phyloP scores from a whole-genome alignment of 169 alveolate species.

The Eimeria acervulina region DNA sequence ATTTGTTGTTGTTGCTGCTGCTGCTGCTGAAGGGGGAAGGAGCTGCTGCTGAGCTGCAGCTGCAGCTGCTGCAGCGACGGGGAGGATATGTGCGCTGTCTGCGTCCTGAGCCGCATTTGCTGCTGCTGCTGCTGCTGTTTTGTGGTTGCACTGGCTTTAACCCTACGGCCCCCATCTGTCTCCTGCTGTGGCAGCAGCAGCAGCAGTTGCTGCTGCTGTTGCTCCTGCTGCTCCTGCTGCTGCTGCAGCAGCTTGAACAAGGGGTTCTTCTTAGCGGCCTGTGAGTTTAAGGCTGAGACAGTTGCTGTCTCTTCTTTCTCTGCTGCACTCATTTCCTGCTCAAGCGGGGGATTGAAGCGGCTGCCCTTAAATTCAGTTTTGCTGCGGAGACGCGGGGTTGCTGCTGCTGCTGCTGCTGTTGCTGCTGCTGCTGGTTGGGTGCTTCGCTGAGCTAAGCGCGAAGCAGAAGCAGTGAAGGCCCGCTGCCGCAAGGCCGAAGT shows the following conservation, averaged over 20 bases:
- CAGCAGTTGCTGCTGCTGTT: slow-evolving; percentile 20
- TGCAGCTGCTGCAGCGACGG: background rate
- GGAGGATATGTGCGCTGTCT: background rate
- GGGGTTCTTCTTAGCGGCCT: background rate
- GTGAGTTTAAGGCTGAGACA: background rate
- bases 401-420: slow-evolving; percentile 23
- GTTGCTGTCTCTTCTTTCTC: background rate
- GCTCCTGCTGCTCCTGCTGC: slow-evolving; percentile 28
- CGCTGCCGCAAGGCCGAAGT: background rate
- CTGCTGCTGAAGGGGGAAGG: background rate
- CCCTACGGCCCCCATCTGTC: background rate
- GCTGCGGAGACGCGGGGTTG: slow-evolving; percentile 2
- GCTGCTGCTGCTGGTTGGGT: slow-evolving; percentile 28
- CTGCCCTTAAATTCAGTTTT: background rate
- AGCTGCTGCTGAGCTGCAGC: background rate
- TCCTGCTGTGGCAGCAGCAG: slow-evolving; percentile 5
- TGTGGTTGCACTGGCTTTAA: background rate
- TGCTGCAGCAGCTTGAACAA: background rate
- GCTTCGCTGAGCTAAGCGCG: background rate
- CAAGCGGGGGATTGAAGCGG: background rate
- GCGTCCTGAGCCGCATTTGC: background rate
- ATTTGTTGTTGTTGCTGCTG: background rate
- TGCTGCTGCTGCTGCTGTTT: background rate
- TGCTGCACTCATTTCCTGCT: background rate
- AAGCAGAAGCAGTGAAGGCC: background rate